Evolutionary conservation across 2,329 filamentous ascomycete genomes (phyloP).

Genomic region (Ophiostoma sp.): DNA sequence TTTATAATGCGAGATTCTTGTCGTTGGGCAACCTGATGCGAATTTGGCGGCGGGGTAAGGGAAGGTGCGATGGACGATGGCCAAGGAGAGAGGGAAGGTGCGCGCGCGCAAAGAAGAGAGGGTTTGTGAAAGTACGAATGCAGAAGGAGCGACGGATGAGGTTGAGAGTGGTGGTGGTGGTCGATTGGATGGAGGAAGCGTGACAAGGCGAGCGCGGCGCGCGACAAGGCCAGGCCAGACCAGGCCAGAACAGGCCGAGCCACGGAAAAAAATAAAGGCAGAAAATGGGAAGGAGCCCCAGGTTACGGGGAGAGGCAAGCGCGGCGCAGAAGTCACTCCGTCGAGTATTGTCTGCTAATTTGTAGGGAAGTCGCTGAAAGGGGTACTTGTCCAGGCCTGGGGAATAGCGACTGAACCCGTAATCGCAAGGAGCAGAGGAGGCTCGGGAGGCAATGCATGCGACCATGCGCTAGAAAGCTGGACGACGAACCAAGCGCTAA

Average conservation of each 20-base stretch:
- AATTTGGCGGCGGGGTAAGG: background rate
- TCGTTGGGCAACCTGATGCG: background rate
- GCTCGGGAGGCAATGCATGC: background rate
- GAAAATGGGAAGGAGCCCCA: background rate
- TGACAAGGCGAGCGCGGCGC: background rate
- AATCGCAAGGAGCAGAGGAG: background rate
- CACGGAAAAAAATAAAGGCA: background rate
- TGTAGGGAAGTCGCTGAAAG: background rate
- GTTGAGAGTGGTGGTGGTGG: background rate
- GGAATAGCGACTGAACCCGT: background rate
- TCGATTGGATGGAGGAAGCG: background rate
- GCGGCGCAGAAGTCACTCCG: background rate
- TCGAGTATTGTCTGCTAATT: background rate
- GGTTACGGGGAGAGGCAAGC: background rate
- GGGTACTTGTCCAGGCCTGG: background rate
- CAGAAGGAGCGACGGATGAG: background rate
- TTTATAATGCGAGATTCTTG: background rate
- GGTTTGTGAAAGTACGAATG: background rate
- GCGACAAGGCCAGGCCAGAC: background rate
- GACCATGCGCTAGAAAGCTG: background rate
- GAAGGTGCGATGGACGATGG: background rate
- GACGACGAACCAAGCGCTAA: background rate
- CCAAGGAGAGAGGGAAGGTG: background rate
- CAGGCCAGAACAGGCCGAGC: background rate
- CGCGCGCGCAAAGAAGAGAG: background rate